Percentiles rank a stretch among this genome's conserved stretches.
phyloP scores from a whole-genome alignment of 176 grass and related monocot species.

The Guadua angustifolia region DNA sequence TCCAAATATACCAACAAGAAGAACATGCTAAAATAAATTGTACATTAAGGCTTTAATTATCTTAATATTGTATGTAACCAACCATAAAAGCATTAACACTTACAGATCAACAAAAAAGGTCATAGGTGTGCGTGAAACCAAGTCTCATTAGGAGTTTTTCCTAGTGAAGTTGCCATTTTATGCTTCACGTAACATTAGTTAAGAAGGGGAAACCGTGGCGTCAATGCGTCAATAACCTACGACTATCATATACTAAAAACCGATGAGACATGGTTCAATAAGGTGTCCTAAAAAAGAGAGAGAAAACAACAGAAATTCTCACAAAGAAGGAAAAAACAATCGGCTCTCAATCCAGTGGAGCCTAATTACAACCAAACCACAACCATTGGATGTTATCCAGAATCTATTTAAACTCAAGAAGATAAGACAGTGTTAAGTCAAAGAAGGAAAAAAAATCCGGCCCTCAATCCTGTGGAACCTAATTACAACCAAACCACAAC shows the following conservation, averaged over 20 bases:
- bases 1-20: too few species aligned
- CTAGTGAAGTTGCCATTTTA: neutral
- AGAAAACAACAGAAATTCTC: neutral
- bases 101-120: conserved; percentile 12
- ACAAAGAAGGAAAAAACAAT: neutral
- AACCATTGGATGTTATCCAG: neutral
- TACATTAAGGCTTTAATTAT: neutral
- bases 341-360: neutral
- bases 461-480: neutral
- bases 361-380: conserved; percentile 1
- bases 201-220: neutral
- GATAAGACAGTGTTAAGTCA: neutral
- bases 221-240: neutral
- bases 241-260: conserved; percentile 1
- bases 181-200: neutral
- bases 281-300: neutral
- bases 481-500: conserved; percentile 2
- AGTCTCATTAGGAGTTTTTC: conserved; percentile 14
- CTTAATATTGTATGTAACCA: conserved; percentile 2
- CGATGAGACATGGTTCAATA: neutral
- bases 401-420: conserved; percentile 32
- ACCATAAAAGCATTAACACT: neutral
- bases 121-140: neutral
- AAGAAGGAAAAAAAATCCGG: neutral
- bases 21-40: neutral